Base-by-base conservation (phyloP, 345 rosid species). In the Rhodamnia rubescens region DNA sequence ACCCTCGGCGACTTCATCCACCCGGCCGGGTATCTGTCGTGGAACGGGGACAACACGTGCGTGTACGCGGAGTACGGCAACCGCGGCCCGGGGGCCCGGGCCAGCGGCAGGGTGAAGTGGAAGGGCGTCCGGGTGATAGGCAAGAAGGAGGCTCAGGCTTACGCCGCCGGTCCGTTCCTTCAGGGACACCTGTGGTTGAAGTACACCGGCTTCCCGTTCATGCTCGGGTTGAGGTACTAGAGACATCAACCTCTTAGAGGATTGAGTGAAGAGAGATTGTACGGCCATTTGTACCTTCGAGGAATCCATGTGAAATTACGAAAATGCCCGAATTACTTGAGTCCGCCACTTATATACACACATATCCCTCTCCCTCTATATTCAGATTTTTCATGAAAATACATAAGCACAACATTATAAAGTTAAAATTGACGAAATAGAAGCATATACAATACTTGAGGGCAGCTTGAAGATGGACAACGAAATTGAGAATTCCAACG, bases 21-120 rank as follows among this genome's bases (percentile, higher is more conserved):
- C 21, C 94, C 96, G 3, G 94, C 88, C 6, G 99, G 98, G 16
- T 95, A 95, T 93, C 78, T 11, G 12, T 29, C 87, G 1, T 93
- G 96, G 97, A 53, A 27, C 0, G 95, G 93, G 8, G 90, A 85
- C 26, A 91, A 44, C 87, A 85, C 29, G 12, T 83, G 83, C 89
- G n/a, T 84, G 59, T 86, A 92, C 86, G 90, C 89, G 9, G 99
- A 96, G 86, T 93, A 91, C 69, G 87, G 53, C 12, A 95, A 96
- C 92, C 86, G 88, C 5, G 97, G 99, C 24, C 95, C 95, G 3
- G 96, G 97, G 20, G 93, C 96, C 5, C 78, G 18, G 21, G 87
- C 90, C 53, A 78, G 44, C 11, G 47, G 85, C 44, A 93, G 98
- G 85, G 94, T 92, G 50, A 89, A 84, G 61, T 95, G 98, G 99